Conservation (phyloP, 257 asterid species). For the Solanum infundibuliforme region DNA sequence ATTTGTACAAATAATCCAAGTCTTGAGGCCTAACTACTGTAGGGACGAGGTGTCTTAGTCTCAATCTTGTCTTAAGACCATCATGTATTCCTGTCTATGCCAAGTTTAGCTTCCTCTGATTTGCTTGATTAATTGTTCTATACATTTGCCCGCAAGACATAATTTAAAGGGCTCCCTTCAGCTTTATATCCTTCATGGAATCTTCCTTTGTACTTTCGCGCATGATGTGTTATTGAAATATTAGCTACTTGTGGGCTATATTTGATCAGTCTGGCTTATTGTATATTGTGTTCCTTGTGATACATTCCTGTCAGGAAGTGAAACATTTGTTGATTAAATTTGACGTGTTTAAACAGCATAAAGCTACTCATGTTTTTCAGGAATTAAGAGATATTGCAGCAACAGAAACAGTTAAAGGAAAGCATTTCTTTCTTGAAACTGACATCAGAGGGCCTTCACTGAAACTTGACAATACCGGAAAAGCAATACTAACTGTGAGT, state of each 20-base stretch:
- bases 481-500: conserved; percentile 81
- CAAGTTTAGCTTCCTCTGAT: not conserved
- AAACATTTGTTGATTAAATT: not conserved
- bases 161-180: not conserved
- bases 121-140: not conserved
- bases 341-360: not conserved
- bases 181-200: not conserved
- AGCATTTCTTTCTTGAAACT: conserved; percentile 74
- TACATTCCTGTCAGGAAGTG: not conserved
- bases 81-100: not conserved
- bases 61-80: not conserved
- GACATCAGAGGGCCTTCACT: conserved; percentile 83
- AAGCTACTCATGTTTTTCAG: conserved; percentile 28
- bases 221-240: not conserved
- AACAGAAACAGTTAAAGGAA: conserved; percentile 69
- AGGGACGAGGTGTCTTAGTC: not conserved
- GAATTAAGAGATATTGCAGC: conserved; percentile 58
- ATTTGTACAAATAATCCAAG: not conserved
- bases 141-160: not conserved
- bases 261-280: not conserved
- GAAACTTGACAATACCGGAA: conserved; percentile 88
- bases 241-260: not conserved
- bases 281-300: not conserved
- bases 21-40: not conserved
- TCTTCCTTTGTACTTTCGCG: not conserved